Percentiles rank a stretch among this genome's conserved stretches.
phyloP scores from a whole-genome alignment of 2,329 filamentous ascomycete species.

The Fusarium sp. region DNA sequence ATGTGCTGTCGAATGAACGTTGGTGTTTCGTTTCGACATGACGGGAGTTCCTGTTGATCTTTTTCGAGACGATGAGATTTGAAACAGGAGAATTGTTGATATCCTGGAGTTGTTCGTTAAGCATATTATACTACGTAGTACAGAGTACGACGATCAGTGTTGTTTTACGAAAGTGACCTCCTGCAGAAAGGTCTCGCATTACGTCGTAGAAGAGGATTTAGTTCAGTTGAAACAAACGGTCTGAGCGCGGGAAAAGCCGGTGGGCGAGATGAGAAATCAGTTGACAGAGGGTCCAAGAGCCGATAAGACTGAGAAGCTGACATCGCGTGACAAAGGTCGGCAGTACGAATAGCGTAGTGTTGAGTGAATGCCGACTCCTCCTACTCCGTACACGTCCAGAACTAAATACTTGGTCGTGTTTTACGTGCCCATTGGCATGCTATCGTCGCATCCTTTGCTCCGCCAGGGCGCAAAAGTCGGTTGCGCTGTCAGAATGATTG shows the following conservation, averaged over 20 bases:
- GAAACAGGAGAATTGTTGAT: slow-evolving; percentile 5
- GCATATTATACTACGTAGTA: too few species aligned
- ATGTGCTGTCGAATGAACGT: neutral
- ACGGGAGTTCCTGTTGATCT: neutral
- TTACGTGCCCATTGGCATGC: neutral
- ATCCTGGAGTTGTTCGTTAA: neutral
- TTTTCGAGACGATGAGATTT: neutral
- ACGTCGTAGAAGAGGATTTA: neutral
- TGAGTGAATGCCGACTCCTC: too few species aligned
- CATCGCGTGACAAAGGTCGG: too few species aligned
- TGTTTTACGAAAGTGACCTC: neutral
- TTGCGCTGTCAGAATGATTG: neutral
- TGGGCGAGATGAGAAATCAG: neutral
- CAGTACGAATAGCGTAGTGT: too few species aligned
- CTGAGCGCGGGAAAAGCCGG: neutral
- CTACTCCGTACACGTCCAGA: too few species aligned
- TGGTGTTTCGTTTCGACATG: slow-evolving; percentile 14
- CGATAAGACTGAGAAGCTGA: neutral
- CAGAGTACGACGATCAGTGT: neutral
- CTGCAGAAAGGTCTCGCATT: neutral
- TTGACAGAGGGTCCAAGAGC: slow-evolving; percentile 2
- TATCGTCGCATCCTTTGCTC: neutral
- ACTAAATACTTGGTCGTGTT: too few species aligned
- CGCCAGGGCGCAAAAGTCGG: slow-evolving; percentile 22
- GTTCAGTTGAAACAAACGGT: neutral